A percentile compares a stretch with the other conserved stretches of the same genome.
These are phyloP conservation scores for Paragyromitra xinjiangensis DNA, from an alignment of 495 filamentous ascomycete species.

Conservation along the genomic window DNA sequence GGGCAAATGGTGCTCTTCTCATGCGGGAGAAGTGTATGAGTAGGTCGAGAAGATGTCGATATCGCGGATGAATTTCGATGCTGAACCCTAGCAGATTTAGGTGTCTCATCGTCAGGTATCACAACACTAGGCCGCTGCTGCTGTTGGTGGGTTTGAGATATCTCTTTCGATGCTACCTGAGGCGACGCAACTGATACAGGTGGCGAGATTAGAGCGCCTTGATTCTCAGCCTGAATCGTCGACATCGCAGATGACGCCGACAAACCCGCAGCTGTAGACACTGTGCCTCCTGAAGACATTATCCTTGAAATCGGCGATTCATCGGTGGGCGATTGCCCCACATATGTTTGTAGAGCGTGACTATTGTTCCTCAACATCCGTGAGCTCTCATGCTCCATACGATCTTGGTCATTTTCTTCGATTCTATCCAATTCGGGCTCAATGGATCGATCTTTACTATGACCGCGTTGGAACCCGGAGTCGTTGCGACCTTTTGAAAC, in stretches of 20 bases:
- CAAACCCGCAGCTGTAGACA: neutral
- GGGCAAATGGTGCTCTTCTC: constrained; percentile 39
- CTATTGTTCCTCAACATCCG: neutral
- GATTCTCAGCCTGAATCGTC: constrained; percentile 26
- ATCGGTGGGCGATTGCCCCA: constrained; percentile 28
- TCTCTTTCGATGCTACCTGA: constrained; percentile 25
- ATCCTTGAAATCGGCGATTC: constrained; percentile 39
- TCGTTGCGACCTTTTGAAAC: constrained; percentile 11
- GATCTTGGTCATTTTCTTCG: constrained; percentile 33
- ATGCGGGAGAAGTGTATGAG: constrained; percentile 13
- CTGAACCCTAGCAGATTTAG: constrained; percentile 2
- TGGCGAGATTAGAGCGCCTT: constrained; percentile 29
- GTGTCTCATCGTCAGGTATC: constrained; percentile 27
- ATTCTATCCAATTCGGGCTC: constrained; percentile 22
- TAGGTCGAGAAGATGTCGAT: neutral
- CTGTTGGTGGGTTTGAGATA: constrained; percentile 17
- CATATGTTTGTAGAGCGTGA: constrained; percentile 16
- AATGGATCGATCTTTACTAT: constrained; percentile 1
- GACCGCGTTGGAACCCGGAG: neutral
- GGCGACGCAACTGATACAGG: constrained; percentile 40
- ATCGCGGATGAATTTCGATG: neutral
- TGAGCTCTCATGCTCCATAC: constrained; percentile 16
- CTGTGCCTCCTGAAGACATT: constrained; percentile 19
- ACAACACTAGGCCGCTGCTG: neutral
- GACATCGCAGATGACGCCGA: neutral